Conservation (phyloP, 1,284 basidiomycete species). For the Tilletia walkeri region DNA sequence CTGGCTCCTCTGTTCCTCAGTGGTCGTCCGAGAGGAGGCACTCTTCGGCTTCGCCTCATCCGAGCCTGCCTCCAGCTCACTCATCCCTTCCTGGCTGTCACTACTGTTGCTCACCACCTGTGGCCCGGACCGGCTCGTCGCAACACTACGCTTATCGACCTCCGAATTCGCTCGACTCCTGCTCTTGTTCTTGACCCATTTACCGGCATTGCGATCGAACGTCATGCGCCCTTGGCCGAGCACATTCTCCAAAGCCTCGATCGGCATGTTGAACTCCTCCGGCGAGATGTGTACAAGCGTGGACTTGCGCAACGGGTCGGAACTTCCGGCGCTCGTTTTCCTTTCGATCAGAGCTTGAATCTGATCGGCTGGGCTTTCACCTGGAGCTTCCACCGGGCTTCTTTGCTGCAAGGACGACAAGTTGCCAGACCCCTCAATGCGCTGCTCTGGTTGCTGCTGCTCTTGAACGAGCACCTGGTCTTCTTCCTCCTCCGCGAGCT, state of each 20-base stretch:
- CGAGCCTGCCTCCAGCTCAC: background rate
- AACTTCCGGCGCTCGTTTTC: slow-evolving; percentile 3
- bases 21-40: background rate
- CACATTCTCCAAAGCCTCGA: slow-evolving; percentile 31
- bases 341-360: slow-evolving; percentile 2
- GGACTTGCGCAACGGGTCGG: slow-evolving; percentile 13
- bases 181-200: slow-evolving; percentile 32
- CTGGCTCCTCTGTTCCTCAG: background rate
- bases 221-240: slow-evolving; percentile 36
- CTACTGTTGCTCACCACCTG: slow-evolving; percentile 14
- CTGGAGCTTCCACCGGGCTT: background rate
- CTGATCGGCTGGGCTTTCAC: background rate
- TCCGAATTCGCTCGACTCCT: slow-evolving; percentile 13
- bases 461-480: background rate
- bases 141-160: background rate
- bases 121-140: background rate
- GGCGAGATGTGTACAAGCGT: slow-evolving; percentile 37
- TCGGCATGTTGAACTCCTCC: slow-evolving; percentile 29
- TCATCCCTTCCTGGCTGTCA: background rate
- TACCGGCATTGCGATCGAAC: slow-evolving; percentile 33
- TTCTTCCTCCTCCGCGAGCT: slow-evolving; percentile 3
- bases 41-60: background rate
- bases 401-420: no score
- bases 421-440: no score
- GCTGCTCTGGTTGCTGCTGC: background rate